Base-by-base conservation (phyloP, 176 grass and related monocot genomes). In the Paspalum vaginatum region DNA sequence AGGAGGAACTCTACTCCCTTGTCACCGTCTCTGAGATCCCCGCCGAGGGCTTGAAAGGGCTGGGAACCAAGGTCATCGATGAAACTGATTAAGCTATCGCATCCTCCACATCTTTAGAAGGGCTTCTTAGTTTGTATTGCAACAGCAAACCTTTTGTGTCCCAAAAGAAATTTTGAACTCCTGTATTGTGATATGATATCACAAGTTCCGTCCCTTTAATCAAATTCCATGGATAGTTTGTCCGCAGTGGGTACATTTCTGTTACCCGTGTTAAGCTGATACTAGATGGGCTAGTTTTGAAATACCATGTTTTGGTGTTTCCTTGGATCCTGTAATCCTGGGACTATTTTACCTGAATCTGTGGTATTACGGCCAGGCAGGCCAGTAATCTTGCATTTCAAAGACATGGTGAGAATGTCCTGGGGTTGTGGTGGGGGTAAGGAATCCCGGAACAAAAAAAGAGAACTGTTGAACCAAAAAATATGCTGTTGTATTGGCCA, bases 1-100 rank as follows among this genome's bases (percentile, higher is more conserved):
- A 93, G 76, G 93, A 96, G 75, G 90, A 96, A 43, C 93, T 93
- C 54, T 96, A 93, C 70, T 93, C 93, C 20, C 81, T 93, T 4
- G 93, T 96, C 56, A 88, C 90, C 1, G 90, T 96, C 0, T 76
- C 93, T n/a, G 93, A 93, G 82, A 74, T 91, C 65, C 88, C 90
- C 21, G 70, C 79, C 20, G 90, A 96, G 71, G 93, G 93, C 25
- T 84, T 96, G 57, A 96, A 96, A 76, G 93, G 93, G 9, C 89
- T 96, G 85, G 93, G 88, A 65, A 96, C 93, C 47, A 85, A 88
- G 75, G 82, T 91, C 18, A 73, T 96, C 17, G 90, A 96, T 27
- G 93, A 97, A 50, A 40, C 90, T 0, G 93, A 97, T 86, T 92
- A 82, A 85, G 66, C 73, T 37, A 27, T 72, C 50, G 8, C 40